These are phyloP conservation scores for Rhynchosporium agropyri DNA, from an alignment of 2,329 filamentous ascomycete species.

Conservation along the genomic window DNA sequence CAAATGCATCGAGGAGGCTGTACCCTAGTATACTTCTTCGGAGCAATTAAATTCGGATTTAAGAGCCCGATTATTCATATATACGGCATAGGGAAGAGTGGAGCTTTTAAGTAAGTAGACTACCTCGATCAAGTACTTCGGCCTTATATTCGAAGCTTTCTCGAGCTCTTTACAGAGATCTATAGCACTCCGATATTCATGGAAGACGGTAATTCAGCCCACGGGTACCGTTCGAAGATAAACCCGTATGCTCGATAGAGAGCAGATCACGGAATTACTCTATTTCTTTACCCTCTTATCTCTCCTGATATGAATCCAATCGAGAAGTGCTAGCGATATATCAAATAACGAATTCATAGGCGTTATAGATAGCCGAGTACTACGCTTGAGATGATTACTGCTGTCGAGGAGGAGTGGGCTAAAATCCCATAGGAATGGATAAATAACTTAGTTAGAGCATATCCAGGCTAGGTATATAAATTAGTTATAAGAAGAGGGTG, in stretches of 20 bases:
- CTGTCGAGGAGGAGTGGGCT: no score
- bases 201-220: neutral
- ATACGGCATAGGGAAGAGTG: neutral
- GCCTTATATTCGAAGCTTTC: neutral
- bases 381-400: no score
- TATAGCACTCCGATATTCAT: neutral
- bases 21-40: neutral
- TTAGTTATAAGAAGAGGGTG: no score
- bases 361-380: no score
- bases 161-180: neutral
- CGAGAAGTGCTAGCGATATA: neutral
- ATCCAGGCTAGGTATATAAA: no score
- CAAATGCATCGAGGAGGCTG: neutral
- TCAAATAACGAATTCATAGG: no score
- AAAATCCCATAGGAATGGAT: no score
- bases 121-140: neutral
- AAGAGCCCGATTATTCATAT: neutral
- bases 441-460: accelerated
- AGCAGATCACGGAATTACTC: neutral
- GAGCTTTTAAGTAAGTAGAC: neutral
- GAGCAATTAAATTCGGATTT: neutral
- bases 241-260: neutral
- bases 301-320: neutral
- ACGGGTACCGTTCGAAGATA: neutral
- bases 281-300: neutral